These are phyloP conservation scores for Dioscorea alata DNA, from an alignment of 106 monocot genomes.

Conservation along the genomic window DNA sequence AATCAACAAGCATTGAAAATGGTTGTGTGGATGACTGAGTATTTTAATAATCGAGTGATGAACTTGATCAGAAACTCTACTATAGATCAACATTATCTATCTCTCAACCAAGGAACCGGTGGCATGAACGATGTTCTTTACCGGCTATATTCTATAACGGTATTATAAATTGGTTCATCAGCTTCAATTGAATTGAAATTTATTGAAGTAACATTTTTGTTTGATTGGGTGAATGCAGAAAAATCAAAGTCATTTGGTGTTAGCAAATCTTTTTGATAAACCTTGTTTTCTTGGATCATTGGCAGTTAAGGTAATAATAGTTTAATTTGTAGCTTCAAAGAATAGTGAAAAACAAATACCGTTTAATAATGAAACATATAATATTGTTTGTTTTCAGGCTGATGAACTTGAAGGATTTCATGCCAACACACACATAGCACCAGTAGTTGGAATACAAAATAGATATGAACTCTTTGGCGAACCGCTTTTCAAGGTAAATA, in stretches of 20 bases:
- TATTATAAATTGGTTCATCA: constrained; percentile 3
- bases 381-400: constrained; percentile 38
- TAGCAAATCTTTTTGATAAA: constrained; percentile 99
- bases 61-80: constrained; percentile 74
- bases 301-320: constrained; percentile 58
- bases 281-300: constrained; percentile 97
- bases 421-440: constrained; percentile 91
- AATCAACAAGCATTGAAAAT: constrained; percentile 63
- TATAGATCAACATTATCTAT: constrained; percentile 82
- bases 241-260: constrained; percentile 72
- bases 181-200: not conserved
- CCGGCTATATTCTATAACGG: constrained; percentile 76
- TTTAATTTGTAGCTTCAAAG: not conserved
- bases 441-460: constrained; percentile 85
- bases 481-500: constrained; percentile 79
- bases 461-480: constrained; percentile 91
- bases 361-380: not conserved
- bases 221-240: constrained; percentile 37
- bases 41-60: constrained; percentile 81
- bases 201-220: too few species aligned
- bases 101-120: constrained; percentile 95
- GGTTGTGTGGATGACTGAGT: constrained; percentile 88
- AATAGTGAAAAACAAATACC: not conserved
- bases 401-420: constrained; percentile 89
- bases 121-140: constrained; percentile 99